A percentile compares a stretch with the other conserved stretches of the same genome.
These are phyloP conservation scores for Nakazawaea ishiwadae DNA, from an alignment of 805 yeast species.

Conservation along the genomic window DNA sequence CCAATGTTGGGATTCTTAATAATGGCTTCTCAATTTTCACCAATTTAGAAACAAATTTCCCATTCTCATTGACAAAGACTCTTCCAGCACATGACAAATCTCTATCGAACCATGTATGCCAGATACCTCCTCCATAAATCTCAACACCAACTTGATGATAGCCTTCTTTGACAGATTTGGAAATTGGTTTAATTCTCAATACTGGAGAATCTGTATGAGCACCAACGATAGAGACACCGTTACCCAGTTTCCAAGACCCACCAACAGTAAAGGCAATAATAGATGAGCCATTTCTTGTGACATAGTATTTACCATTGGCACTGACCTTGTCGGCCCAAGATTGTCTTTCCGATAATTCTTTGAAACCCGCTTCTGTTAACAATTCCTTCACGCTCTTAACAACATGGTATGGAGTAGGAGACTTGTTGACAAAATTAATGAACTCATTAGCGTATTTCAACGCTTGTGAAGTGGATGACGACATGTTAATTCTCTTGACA, in stretches of 20 bases:
- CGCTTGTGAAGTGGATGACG: slow-evolving; percentile 1
- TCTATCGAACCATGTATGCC: slow-evolving; percentile 97
- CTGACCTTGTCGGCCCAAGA: slow-evolving; percentile 58
- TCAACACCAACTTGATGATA: slow-evolving; percentile 90
- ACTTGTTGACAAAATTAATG: slow-evolving; percentile 69
- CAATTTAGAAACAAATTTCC: slow-evolving; percentile 55
- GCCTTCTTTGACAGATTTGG: slow-evolving; percentile 66
- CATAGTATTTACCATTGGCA: slow-evolving; percentile 67
- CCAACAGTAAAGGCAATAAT: slow-evolving; percentile 86
- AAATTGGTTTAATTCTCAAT: slow-evolving; percentile 81
- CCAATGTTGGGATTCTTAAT: slow-evolving; percentile 88
- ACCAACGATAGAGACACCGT: slow-evolving; percentile 84
- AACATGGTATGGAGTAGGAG: slow-evolving; percentile 95
- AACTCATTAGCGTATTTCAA: slow-evolving; percentile 52
- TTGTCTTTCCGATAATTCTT: slow-evolving; percentile 65
- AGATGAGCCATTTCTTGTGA: slow-evolving; percentile 87
- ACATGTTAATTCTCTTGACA: too few relatives aligned
- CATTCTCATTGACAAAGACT: slow-evolving; percentile 60
- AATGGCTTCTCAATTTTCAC: slow-evolving; percentile 81
- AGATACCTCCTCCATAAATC: slow-evolving; percentile 91
- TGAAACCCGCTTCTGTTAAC: slow-evolving; percentile 60
- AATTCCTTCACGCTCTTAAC: slow-evolving; percentile 60
- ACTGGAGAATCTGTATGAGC: slow-evolving; percentile 97
- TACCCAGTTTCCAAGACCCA: slow-evolving; percentile 63
- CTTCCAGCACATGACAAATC: slow-evolving; percentile 91